Evolutionary conservation across 192 early-diverging fungal species (phyloP).

Genomic region (Linnemannia elongata): DNA sequence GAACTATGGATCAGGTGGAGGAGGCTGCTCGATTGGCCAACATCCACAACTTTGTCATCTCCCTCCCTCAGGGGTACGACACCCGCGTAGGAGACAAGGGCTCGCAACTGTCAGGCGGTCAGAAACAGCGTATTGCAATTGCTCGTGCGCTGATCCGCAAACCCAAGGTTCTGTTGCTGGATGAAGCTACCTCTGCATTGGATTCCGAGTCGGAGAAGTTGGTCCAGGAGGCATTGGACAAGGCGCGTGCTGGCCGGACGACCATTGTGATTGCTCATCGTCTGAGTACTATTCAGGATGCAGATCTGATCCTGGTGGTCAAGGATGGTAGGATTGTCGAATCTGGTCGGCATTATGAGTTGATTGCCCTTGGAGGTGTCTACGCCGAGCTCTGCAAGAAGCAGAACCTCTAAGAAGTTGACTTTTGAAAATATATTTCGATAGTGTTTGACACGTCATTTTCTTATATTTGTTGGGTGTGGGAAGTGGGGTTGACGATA

Average conservation of each 20-base stretch:
- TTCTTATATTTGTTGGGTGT: constrained; percentile 8
- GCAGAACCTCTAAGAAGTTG: constrained; percentile 67
- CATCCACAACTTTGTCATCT: constrained; percentile 64
- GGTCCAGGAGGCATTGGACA: constrained; percentile 83
- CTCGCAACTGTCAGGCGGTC: constrained; percentile 71
- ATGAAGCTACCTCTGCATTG: constrained; percentile 85
- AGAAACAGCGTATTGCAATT: constrained; percentile 79
- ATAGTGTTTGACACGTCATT: background rate
- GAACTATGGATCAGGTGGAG: constrained; percentile 60
- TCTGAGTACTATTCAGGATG: constrained; percentile 86
- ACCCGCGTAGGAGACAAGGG: constrained; percentile 74
- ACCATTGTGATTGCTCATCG: constrained; percentile 82
- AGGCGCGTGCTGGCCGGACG: constrained; percentile 73
- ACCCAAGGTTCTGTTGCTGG: constrained; percentile 75
- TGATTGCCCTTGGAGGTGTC: constrained; percentile 68
- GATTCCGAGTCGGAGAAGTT: constrained; percentile 82
- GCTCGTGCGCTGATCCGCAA: constrained; percentile 76
- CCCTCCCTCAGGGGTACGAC: constrained; percentile 67
- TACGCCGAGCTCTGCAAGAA: constrained; percentile 67
- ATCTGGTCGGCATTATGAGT: constrained; percentile 75
- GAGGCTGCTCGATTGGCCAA: constrained; percentile 63
- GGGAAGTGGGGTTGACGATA: background rate
- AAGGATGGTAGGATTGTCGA: constrained; percentile 75
- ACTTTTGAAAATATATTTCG: background rate
- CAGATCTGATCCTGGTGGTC: constrained; percentile 81